Base-by-base conservation (phyloP, 2,329 filamentous ascomycete species). In the Neonectria magnoliae region DNA sequence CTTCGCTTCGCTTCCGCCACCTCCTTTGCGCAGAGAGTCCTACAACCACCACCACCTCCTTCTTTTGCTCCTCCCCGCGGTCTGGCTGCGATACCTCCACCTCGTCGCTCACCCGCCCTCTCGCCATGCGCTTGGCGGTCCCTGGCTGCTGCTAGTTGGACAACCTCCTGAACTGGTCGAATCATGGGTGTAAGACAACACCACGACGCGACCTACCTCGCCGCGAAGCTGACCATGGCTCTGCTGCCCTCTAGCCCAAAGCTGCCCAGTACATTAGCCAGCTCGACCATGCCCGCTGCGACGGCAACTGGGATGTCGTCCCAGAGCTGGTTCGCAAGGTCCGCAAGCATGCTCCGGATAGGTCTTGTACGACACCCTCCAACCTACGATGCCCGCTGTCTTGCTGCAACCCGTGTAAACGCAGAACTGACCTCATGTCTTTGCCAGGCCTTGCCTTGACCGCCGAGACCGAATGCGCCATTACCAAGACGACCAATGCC, bases 261-360 rank as follows among this genome's bases (percentile, higher is more conserved):
- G 94, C 90, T 67, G 87, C 87, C 72, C 88, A 90, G 77, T 98
- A 98, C 80, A 87, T 97, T 71, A 86, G 88, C 77, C 88, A 90
- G 80, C 88, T 99, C 76, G 93, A 98, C 78, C 87, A 90, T 72
- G 94, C 93, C 70, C 91, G 96, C 75, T 97, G 93, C 80, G 90
- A 95, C 75, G 94, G 92, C 57, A 90, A 90, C 78, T 99, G 96
- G 96, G 85, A 89, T 71, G 89, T 92, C 31, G 87, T 98, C 31
- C 93, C 93, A 27, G 95, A 98, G 81, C 87, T 97, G 68, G 90
- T 96, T 74, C 90, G 95, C 78, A 99, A 99, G 81, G 87, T 98
- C 75, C 92, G 91, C 76, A 98, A 99, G 80, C 95, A 99, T 86
- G 93, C 94, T 73, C 91, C 94, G 44, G 88, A 92, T 66, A 88